Base-by-base conservation (phyloP, 768 basidiomycete genomes). In the Cyathus striatus region DNA sequence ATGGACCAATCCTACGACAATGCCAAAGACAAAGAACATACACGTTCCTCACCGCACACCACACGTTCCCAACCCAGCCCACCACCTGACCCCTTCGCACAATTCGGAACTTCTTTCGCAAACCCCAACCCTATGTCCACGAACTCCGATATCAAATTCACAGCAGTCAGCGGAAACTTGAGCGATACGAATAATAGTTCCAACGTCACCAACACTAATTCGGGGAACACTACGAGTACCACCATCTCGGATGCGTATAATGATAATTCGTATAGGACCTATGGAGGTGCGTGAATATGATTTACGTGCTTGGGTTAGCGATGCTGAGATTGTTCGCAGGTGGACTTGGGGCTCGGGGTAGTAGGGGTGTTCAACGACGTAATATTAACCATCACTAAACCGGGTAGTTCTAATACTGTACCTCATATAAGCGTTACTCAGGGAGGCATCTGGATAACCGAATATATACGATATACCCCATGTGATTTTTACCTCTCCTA, bases 191-290 rank as follows among this genome's bases (percentile, higher is more conserved):
- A 53, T 48, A 46, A 45, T 7, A 47, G 49, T 23, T 44, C 37
- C 23, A 52, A 48, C 27, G 30, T 49, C 10, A 44, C 50, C 25
- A 49, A 43, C 21, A 51, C 47, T 5, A 50, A 54, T 26, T 45
- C 47, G 6, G 57, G 53, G 4, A 53, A 55, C 43, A 46, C 51
- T 7, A 54, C 44, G 18, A 55, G 41, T 4, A 56, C 53, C 23
- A 50, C 38, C 21, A 52, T 50, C 14, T 45, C 43, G 14, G 47
- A 51, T 41, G 54, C 57, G 14, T 50, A 41, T 41, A 57, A 57
- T 34, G 35, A 43, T n/a, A 48, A 43, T 10, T 42, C 43, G 6
- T 35, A 40, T 3, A 40, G 24, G 24, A 30, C 10, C 17, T 43
- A 41, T 33, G 32, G 44, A 16, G 27, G 44, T 32, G 26, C 13